Evolutionary conservation across 208 protist genomes (phyloP), one percentile per base, ranked within the genome.

Genomic region (Crithidia acanthocephali): DNA sequence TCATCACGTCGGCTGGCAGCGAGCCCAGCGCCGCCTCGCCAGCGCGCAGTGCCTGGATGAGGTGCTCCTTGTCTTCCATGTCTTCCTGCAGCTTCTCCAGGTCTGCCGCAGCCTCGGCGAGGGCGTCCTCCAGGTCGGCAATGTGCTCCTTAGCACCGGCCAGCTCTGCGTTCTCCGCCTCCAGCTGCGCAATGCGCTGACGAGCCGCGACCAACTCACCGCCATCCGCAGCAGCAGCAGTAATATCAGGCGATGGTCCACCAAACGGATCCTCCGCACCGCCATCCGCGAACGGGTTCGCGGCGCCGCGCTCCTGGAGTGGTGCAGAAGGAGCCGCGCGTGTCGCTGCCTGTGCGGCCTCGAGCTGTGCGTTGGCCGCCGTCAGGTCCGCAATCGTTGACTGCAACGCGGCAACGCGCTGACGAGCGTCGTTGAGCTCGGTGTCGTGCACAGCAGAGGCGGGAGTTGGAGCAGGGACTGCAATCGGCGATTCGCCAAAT

Each of bases 71-170:
- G 30, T 72, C 70, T 23, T 69, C 61, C 22, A 76, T 2, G 22
- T 69, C 72, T 10, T 74, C 64, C 56, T 76, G 68, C 48, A 79
- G 62, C 11, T 57, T 53, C 45, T 72, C 61, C 42, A 73, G 6
- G 11, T 71, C 50, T 5, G 27, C 64, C 3, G 64, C 63, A 20
- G 74, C 68, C 68, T 71, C 74, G 0, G 30, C 33, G 30, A 71
- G 60, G 16, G 74, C 74, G 18, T 71, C 68, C 22, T 80, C 74
- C 0, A 80, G 56, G 25, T 74, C 68, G n/a, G 47, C 47, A 11
- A 68, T 64, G 33, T 28, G 32, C 58, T 68, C 11, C 2, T 30
- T 44, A 2, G 37, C 55, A 8, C 23, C 56, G 18, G 32, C 27
- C 35, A 68, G 25, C 58, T 65, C 32, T n/a, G 48, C 32, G 32